Percentiles rank a stretch among this genome's conserved stretches.
phyloP scores from a whole-genome alignment of 805 yeast species.

The Wilhelminamyces savonicus region DNA sequence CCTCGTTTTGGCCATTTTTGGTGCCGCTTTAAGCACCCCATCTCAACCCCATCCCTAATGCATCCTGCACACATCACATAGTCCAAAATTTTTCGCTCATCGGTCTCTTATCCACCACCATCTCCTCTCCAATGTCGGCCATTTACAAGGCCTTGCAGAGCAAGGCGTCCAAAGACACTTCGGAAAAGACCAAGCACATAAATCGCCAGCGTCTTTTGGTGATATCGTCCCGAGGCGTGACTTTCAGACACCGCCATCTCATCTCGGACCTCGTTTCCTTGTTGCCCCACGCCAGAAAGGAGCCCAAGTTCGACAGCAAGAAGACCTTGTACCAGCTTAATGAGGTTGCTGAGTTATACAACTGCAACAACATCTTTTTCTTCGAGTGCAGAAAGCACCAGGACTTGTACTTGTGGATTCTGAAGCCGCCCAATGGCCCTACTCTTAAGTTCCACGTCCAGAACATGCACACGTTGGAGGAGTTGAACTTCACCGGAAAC shows the following conservation, averaged over 20 bases:
- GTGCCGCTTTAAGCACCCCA: no score
- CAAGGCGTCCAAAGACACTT: conserved; percentile 41
- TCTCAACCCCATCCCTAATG: no score
- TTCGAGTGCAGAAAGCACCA: conserved; percentile 96
- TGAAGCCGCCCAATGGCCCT: conserved; percentile 98
- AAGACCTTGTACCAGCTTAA: conserved; percentile 82
- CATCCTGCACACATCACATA: no score
- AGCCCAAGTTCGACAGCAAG: conserved; percentile 92
- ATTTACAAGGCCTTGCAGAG: conserved; percentile 40
- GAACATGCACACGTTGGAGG: conserved; percentile 93
- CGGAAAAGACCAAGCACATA: conserved; percentile 48
- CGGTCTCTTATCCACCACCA: no score
- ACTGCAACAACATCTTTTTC: conserved; percentile 90
- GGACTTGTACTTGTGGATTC: conserved; percentile 89
- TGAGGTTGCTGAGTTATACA: conserved; percentile 94
- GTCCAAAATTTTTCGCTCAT: no score
- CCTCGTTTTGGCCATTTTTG: no score
- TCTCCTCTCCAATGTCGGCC: no score
- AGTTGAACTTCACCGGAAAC: conserved; percentile 93
- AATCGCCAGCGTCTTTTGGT: conserved; percentile 86
- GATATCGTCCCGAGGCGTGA: conserved; percentile 91
- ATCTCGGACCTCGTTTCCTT: conserved; percentile 72
- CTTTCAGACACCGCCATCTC: conserved; percentile 91
- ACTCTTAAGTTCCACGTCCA: conserved; percentile 90
- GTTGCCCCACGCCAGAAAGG: conserved; percentile 93